These are phyloP conservation scores for Pisolithus thermaeus DNA, from an alignment of 1,284 basidiomycete species.

Conservation along the genomic window DNA sequence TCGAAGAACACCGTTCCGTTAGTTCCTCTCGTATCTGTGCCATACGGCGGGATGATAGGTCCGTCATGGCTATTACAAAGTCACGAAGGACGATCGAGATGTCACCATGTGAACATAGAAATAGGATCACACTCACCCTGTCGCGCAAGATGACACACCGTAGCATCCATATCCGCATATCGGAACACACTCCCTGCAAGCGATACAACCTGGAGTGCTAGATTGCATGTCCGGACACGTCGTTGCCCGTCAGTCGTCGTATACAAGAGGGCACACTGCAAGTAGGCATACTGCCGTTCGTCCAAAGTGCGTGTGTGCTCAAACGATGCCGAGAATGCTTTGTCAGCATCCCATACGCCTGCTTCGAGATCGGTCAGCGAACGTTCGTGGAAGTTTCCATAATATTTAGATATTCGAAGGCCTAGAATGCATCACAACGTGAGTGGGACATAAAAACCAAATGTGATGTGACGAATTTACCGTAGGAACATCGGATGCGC, in stretches of 20 bases:
- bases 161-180: constrained; percentile 87
- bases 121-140: constrained; percentile 51
- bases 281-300: constrained; percentile 71
- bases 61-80: constrained; percentile 54
- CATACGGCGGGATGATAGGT: constrained; percentile 59
- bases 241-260: constrained; percentile 78
- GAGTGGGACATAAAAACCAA: not conserved
- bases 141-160: constrained; percentile 71
- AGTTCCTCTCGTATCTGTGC: constrained; percentile 78
- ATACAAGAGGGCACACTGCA: constrained; percentile 92
- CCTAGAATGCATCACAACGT: constrained; percentile 37
- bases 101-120: not conserved
- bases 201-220: constrained; percentile 76
- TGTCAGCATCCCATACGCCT: constrained; percentile 79
- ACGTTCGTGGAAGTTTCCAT: constrained; percentile 80
- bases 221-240: constrained; percentile 82
- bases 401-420: constrained; percentile 65
- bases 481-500: constrained; percentile 82
- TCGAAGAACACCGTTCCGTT: constrained; percentile 79
- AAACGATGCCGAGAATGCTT: constrained; percentile 65
- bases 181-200: constrained; percentile 91
- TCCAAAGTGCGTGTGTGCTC: constrained; percentile 67
- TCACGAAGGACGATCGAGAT: not conserved
- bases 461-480: constrained; percentile 35
- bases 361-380: constrained; percentile 76